Evolutionary conservation across 2,329 filamentous ascomycete species (phyloP), one percentile per base, ranked within the genome.

Genomic region (Aotearoamyces nothofagi): DNA sequence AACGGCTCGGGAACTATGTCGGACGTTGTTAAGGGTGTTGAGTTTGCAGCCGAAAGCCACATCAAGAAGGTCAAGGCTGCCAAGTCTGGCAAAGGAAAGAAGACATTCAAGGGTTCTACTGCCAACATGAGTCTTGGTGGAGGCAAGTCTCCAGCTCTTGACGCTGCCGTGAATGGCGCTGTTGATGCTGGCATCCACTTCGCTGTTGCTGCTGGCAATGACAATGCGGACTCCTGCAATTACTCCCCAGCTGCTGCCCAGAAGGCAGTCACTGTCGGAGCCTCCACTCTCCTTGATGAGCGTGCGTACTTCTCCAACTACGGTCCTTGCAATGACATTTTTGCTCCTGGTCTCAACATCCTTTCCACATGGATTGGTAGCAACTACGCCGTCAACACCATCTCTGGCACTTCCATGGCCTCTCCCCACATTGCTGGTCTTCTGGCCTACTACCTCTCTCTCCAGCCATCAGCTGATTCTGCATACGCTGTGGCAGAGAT

Each of bases 281-380:
- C 90, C 43, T 92, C 84, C 25, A 90, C 82, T 44, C 72, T 98
- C 35, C 73, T 78, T 49, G 90, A 98, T 53, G 82, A 83, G 67
- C 87, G 90, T 60, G 90, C 90, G 41, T 98, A 96, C 73, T 98
- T 98, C 76, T 98, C 92, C 73, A 98, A 98, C 80, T 96, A 77
- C 58, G 90, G 90, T 57, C 90, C 87, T 69, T 98, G 90, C 72
- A 93, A 87, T 55, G 90, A 98, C 60, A 93, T 98, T 68, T 98
- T 98, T 50, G 90, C 86, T 39, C 90, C 90, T 36, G 90, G 90
- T 51, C 69, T 94, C 49, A 93, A 84, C 76, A 93, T 98, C 49
- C 72, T 82, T 47, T 98, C 90, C 41, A 96, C 90, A 55, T 98
- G 90, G 90, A 93, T 92, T 48, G 90, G 92, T 54, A 87, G 78